Conservation (phyloP, 2,329 filamentous ascomycete species). For the Pestalotiopsis sp. region DNA sequence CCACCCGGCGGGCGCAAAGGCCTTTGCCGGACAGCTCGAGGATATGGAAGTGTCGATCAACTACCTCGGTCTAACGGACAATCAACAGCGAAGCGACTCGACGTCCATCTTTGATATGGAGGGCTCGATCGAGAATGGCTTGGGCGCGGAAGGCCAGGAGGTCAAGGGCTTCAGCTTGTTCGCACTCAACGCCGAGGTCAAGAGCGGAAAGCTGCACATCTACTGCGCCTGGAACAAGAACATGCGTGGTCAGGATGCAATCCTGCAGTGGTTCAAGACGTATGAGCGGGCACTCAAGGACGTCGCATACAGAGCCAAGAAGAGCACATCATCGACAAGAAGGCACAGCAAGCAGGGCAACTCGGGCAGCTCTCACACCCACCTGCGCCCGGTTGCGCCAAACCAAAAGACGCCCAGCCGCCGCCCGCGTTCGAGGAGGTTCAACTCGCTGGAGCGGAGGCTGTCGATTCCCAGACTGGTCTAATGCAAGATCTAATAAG, state of each 20-base stretch:
- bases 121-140: slow-evolving; percentile 11
- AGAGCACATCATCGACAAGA: not conserved
- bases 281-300: slow-evolving; percentile 14
- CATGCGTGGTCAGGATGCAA: slow-evolving; percentile 5
- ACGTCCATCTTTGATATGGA: slow-evolving; percentile 14
- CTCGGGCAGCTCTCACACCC: not conserved
- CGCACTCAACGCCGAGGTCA: slow-evolving; percentile 11
- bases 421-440: not conserved
- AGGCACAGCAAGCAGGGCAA: slow-evolving; percentile 6
- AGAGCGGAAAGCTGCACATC: slow-evolving; percentile 6
- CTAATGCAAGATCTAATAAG: not conserved
- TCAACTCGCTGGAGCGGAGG: not conserved
- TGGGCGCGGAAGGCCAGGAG: slow-evolving; percentile 9
- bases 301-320: slow-evolving; percentile 11
- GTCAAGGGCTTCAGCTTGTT: slow-evolving; percentile 12
- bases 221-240: slow-evolving; percentile 12
- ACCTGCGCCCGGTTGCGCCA: not conserved
- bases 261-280: slow-evolving; percentile 10
- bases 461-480: not conserved
- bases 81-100: slow-evolving; percentile 5
- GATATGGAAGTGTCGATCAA: slow-evolving; percentile 12
- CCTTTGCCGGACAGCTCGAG: slow-evolving; percentile 8
- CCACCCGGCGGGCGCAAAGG: slow-evolving; percentile 5
- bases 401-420: not conserved
- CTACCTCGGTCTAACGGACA: slow-evolving; percentile 12